phyloP scores from a whole-genome alignment of 768 basidiomycete species.

The Stropharia rugosoannulata region DNA sequence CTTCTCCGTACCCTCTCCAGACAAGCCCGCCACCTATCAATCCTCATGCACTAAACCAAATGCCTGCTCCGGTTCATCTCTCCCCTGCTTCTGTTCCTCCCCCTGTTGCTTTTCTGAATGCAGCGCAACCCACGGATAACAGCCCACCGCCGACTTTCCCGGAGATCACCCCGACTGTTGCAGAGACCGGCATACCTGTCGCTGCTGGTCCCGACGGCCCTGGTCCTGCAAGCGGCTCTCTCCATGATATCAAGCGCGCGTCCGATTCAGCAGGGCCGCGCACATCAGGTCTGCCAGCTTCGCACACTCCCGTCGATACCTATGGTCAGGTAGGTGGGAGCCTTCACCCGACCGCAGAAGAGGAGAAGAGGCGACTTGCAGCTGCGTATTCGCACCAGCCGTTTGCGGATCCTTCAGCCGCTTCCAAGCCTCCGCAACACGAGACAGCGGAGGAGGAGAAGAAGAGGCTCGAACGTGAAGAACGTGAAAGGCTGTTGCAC shows the following conservation, averaged over 20 bases:
- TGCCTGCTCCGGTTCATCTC: slow-evolving; percentile 37
- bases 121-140: slow-evolving; percentile 20
- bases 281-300: slow-evolving; percentile 25
- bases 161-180: slow-evolving; percentile 48
- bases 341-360: slow-evolving; percentile 4
- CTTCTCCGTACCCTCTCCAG: slow-evolving; percentile 16
- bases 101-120: slow-evolving; percentile 59
- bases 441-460: slow-evolving; percentile 67
- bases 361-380: slow-evolving; percentile 63
- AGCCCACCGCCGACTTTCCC: slow-evolving; percentile 15
- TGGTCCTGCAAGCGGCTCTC: slow-evolving; percentile 65
- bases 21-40: slow-evolving; percentile 27
- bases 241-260: slow-evolving; percentile 47
- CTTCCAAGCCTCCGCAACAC: slow-evolving; percentile 11
- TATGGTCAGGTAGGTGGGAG: slow-evolving; percentile 25
- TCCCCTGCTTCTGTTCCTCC: slow-evolving; percentile 44
- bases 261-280: slow-evolving; percentile 34
- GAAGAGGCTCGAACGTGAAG: slow-evolving; percentile 60
- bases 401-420: slow-evolving; percentile 2
- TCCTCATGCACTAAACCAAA: slow-evolving; percentile 32
- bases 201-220: slow-evolving; percentile 57
- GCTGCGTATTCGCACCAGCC: slow-evolving; percentile 31
- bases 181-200: slow-evolving; percentile 77
- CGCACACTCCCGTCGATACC: slow-evolving; percentile 19
- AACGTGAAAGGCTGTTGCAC: slow-evolving; percentile 53